Conservation (phyloP, 1,284 basidiomycete genomes). For the Neonothopanus nambi region DNA sequence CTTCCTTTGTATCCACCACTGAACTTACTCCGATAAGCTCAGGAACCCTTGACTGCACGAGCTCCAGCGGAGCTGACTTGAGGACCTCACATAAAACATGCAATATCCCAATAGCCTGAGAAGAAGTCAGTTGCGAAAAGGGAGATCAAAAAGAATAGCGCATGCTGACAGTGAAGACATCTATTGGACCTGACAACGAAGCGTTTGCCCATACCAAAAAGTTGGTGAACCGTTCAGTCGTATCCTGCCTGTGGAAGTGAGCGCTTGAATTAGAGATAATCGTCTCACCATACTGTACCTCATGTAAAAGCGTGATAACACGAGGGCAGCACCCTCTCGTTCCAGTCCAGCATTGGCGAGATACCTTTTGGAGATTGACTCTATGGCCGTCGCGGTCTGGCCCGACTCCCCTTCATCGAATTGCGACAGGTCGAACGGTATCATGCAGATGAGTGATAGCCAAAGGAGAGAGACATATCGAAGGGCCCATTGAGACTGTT, state of each 20-base stretch:
- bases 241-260: conserved; percentile 57
- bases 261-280: conserved; percentile 13
- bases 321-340: conserved; percentile 71
- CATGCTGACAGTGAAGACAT: conserved; percentile 53
- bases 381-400: conserved; percentile 54
- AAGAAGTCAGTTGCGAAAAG: background rate
- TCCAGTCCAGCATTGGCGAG: conserved; percentile 77
- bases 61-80: conserved; percentile 64
- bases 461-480: conserved; percentile 88
- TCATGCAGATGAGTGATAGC: conserved; percentile 91
- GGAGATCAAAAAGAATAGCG: background rate
- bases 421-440: conserved; percentile 89
- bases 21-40: conserved; percentile 46
- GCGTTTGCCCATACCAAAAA: conserved; percentile 54
- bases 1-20: conserved; percentile 38
- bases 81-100: conserved; percentile 75
- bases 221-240: conserved; percentile 41
- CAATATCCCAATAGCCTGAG: conserved; percentile 67
- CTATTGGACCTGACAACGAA: conserved; percentile 35
- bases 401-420: conserved; percentile 67
- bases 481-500: conserved; percentile 69
- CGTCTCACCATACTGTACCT: conserved; percentile 47
- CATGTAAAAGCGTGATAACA: conserved; percentile 77
- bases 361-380: conserved; percentile 60
- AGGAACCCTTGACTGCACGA: conserved; percentile 45